Evolutionary conservation across 495 filamentous ascomycete genomes (phyloP).

Genomic region (Annulohypoxylon nitens): DNA sequence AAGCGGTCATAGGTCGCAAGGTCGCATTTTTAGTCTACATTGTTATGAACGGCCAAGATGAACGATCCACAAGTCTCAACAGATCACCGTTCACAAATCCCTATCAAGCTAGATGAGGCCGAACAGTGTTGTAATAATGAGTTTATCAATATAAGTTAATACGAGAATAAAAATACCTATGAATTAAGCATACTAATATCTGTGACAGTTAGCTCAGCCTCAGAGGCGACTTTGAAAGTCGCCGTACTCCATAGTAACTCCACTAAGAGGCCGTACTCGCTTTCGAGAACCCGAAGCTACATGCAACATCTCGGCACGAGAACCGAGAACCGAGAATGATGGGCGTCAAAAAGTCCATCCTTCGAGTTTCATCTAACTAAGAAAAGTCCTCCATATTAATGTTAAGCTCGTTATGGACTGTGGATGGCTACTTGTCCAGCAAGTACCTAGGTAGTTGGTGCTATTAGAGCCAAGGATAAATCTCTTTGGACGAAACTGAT

Average conservation of each 20-base stretch:
- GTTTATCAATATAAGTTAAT: not conserved
- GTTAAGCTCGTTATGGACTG: not conserved
- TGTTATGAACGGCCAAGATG: not conserved
- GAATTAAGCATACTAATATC: not conserved
- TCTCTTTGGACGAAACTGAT: not conserved
- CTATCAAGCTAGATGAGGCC: not conserved
- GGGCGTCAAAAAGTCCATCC: not conserved
- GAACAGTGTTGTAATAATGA: not conserved
- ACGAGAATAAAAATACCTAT: slow-evolving; percentile 2
- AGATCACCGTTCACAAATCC: not conserved
- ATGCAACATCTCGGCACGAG: not conserved
- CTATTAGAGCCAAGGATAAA: not conserved
- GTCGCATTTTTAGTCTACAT: slow-evolving; percentile 3
- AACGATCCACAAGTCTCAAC: slow-evolving; percentile 6
- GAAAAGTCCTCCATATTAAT: not conserved
- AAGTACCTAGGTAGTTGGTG: not conserved
- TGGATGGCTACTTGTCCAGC: not conserved
- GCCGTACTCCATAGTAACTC: not conserved
- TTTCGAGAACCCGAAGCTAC: not conserved
- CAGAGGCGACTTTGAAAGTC: not conserved
- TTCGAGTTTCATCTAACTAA: not conserved
- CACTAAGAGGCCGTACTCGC: not conserved
- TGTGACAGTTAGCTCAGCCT: not conserved
- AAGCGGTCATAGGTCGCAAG: not conserved
- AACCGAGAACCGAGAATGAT: not conserved